phyloP scores from a whole-genome alignment of 129 eudicot genomes.

The Flaveria bidentis region DNA sequence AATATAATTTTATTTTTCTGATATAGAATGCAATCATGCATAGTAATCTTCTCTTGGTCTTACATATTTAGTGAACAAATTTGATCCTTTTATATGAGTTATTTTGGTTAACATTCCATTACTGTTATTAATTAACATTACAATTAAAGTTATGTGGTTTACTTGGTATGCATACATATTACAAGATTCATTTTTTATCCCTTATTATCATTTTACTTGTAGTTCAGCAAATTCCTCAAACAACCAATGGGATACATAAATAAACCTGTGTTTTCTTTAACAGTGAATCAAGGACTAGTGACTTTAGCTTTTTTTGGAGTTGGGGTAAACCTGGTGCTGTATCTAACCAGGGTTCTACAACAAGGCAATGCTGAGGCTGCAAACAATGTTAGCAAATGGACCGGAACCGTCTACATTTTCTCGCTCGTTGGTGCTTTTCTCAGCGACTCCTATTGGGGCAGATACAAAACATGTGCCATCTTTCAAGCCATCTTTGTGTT shows the following conservation, averaged over 20 bases:
- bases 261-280: constrained; percentile 6
- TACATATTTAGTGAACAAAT: neutral
- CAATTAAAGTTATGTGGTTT: too few relatives aligned
- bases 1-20: neutral
- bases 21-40: neutral
- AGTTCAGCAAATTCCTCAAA: neutral
- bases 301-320: constrained; percentile 96
- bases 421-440: constrained; percentile 98
- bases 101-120: neutral
- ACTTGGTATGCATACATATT: too few relatives aligned
- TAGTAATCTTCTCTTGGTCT: neutral
- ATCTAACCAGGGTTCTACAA: constrained; percentile 82
- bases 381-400: constrained; percentile 97
- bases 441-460: constrained; percentile 96
- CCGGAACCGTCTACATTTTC: constrained; percentile 95
- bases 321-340: constrained; percentile 92
- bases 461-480: constrained; percentile 94
- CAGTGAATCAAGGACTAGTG: constrained; percentile 95
- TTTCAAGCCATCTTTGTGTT: constrained; percentile 76
- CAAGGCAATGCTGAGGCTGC: constrained; percentile 94
- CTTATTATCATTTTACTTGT: neutral
- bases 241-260: constrained; percentile 8
- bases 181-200: neutral
- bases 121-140: too few relatives aligned
- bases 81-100: neutral